A percentile compares a stretch with the other conserved stretches of the same genome.
Evolutionary conservation across 192 early-diverging fungal species (phyloP).

Genomic region (Backusella westeae): DNA sequence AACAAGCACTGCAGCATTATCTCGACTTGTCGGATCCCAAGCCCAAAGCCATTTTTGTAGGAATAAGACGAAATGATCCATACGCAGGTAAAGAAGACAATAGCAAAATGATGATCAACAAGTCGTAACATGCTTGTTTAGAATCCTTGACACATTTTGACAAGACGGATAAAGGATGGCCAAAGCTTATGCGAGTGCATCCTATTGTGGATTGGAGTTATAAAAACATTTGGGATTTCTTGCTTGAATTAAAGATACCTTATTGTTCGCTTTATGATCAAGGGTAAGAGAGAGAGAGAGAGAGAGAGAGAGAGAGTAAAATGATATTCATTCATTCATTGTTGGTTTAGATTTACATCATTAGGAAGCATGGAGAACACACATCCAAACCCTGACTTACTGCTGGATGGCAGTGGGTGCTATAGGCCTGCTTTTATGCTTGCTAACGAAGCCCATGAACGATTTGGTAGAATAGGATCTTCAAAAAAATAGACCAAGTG

Average conservation of each 20-base stretch:
- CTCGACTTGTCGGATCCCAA: constrained; percentile 43
- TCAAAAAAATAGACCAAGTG: constrained; percentile 12
- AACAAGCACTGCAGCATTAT: constrained; percentile 71
- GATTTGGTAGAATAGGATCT: constrained; percentile 54
- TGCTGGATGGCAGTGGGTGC: constrained; percentile 33
- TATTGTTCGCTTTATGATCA: constrained; percentile 91
- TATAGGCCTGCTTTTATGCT: constrained; percentile 68
- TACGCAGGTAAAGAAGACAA: constrained; percentile 48
- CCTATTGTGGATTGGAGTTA: constrained; percentile 93
- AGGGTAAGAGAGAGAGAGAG: constrained; percentile 50
- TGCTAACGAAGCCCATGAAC: constrained; percentile 57
- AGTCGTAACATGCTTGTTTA: not conserved
- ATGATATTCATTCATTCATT: not conserved
- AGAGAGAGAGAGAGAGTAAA: not conserved
- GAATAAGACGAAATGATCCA: constrained; percentile 73
- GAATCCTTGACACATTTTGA: constrained; percentile 57
- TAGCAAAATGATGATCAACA: no score
- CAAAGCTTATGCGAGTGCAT: constrained; percentile 85
- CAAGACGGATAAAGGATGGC: constrained; percentile 88
- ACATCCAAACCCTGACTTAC: constrained; percentile 77
- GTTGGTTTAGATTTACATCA: constrained; percentile 77
- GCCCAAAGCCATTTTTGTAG: constrained; percentile 80
- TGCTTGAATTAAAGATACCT: constrained; percentile 59
- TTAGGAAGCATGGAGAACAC: constrained; percentile 85
- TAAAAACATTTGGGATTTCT: constrained; percentile 79